Base-by-base conservation (phyloP, 2,329 filamentous ascomycete genomes). In the Fusarium paranaense region DNA sequence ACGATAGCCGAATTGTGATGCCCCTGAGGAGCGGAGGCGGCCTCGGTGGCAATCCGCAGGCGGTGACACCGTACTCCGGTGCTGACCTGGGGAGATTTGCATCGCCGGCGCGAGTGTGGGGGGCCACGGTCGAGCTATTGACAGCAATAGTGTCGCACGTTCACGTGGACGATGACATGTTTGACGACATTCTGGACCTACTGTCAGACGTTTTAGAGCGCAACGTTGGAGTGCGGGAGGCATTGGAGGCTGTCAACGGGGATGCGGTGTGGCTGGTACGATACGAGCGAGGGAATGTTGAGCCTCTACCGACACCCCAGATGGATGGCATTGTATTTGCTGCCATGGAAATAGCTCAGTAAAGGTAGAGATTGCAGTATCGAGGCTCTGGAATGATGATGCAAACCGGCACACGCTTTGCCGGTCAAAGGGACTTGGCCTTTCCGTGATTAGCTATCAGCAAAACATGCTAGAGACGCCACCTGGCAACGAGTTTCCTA, bases 261-360 rank as follows among this genome's bases (percentile, higher is more conserved):
- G 94, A 97, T 84, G 92, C 93, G 2, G 92, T 97, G 5, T 97
- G 94, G 94, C 82, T 96, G 73, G 85, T 86, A 45, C 82, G 89
- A 78, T 88, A 89, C 65, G 83, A 88, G 76, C 81, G 81, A 63
- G 86, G 87, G 11, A 72, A 82, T 68, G 77, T 85, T 38, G 76
- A 83, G 62, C 77, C 75, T 70, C 74, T 80, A 65, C 79, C 81
- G 45, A 81, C 78, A 13, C 87, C 87, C 10, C 75, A 80, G 25
- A 76, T 88, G 75, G 83, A 87, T 6, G 87, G 86, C 0, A 78
- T 83, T 47, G 76, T 72, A 6, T 88, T 88, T 77, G 64, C 76
- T 25, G 70, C 75, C 20, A 78, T 84, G 78, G 65, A 67, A 50
- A 72, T 60, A 45, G 61, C 72, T 38, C 58, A 59, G 47, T 71